Evolutionary conservation across 352 stramenopile species (phyloP), one percentile per base, ranked within the genome.

Genomic region (Phytophthora rubi): DNA sequence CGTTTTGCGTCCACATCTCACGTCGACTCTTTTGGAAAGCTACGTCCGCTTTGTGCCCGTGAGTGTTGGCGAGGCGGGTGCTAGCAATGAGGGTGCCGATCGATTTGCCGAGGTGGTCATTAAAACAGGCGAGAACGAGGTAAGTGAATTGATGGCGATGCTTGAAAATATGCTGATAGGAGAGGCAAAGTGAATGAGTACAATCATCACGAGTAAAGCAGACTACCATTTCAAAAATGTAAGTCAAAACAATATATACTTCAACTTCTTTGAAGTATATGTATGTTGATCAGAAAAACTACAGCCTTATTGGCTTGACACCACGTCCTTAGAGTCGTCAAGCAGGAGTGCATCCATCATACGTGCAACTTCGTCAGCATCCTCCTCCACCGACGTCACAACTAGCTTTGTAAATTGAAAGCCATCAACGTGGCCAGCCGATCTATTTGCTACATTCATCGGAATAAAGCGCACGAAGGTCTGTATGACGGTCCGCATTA

Each of bases 371-470:
- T 37, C 32, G 32, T 37, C 32, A 12, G 32, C 33, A 13, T 16
- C 71, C 26, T 75, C 61, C 32, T 78, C 71, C 0, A 44, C 62
- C 6, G 71, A 75, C 21, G 48, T 63, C 10, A 73, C 66, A n/a
- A 78, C 57, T 7, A 78, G 53, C 37, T 78, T 69, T 1, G 71
- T 70, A 30, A 78, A 78, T 6, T 75, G 57, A 35, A 60, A 65
- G 21, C 56, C 61, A 26, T 72, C 59, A 1, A 64, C 26, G 2
- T 51, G n/a, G 7, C 35, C 10, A 16, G 39, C 15, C 4, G 57
- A 39, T 26, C 28, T 55, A 12, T 39, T 44, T n/a, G 18, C 48
- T 1, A 64, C n/a, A 33, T 65, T 53, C 52, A 70, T 54, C 7
- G 68, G 68, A 39, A 67, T 62, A 2, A 75, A 75, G 23, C 68